These are phyloP conservation scores for Spergularia azorica DNA, from an alignment of 179 eudicot genomes.

Conservation along the genomic window DNA sequence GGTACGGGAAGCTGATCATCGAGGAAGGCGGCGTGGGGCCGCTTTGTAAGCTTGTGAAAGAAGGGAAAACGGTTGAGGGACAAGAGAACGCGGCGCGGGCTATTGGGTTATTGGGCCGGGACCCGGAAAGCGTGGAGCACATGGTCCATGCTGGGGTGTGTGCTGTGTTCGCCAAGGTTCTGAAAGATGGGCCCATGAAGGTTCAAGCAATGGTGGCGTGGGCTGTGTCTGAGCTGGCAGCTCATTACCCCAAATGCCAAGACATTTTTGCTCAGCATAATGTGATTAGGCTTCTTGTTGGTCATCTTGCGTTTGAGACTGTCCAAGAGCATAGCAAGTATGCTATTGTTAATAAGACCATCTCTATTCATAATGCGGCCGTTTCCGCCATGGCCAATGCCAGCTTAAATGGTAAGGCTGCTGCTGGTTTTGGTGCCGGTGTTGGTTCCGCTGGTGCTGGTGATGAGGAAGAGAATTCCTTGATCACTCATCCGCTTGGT, in stretches of 20 bases:
- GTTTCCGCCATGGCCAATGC: conserved; percentile 46
- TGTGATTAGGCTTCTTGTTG: conserved; percentile 60
- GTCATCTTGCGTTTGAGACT: conserved; percentile 88
- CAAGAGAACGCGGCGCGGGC: conserved; percentile 89
- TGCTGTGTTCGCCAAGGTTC: conserved; percentile 65
- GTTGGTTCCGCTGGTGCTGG: background rate
- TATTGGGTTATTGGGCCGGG: conserved; percentile 66
- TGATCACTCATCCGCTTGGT: conserved; percentile 48
- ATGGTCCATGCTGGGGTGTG: conserved; percentile 79
- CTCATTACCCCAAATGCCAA: conserved; percentile 66
- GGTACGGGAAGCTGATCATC: conserved; percentile 77
- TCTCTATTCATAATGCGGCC: conserved; percentile 46
- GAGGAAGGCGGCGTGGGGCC: conserved; percentile 92
- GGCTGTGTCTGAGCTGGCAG: conserved; percentile 78
- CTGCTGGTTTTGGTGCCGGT: background rate
- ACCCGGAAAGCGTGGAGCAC: conserved; percentile 75
- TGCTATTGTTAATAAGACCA: conserved; percentile 34
- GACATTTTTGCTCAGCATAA: conserved; percentile 78
- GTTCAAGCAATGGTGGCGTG: conserved; percentile 86
- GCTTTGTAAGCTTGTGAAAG: conserved; percentile 60
- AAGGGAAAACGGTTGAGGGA: conserved; percentile 71
- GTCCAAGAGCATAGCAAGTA: conserved; percentile 84
- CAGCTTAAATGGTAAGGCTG: background rate
- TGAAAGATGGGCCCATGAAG: conserved; percentile 85
- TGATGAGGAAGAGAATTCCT: conserved; percentile 43